Evolutionary conservation across 2,329 filamentous ascomycete species (phyloP), one percentile per base, ranked within the genome.

Genomic region (Ophiosphaerella herpotricha): DNA sequence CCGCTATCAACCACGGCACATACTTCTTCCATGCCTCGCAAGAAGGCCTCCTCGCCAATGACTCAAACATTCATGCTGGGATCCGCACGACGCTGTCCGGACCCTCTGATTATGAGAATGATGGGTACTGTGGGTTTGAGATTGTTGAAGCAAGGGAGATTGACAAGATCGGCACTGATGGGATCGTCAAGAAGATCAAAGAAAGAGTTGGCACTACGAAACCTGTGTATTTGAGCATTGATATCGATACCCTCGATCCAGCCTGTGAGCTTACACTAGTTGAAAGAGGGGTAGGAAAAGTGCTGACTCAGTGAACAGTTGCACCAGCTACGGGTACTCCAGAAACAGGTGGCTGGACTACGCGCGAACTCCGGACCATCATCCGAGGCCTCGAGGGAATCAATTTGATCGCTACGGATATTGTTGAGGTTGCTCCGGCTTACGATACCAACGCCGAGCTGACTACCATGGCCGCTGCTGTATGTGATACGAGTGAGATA

Each of bases 201-300:
- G 85, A 90, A 3, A 80, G 89, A 21, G 88, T 95, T 14, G 89
- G 89, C 7, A 87, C 85, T 18, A 80, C 81, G 46, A 86, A 85
- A 53, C 90, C 90, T 0, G 88, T 94, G 0, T 95, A 95, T 67
- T 75, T 95, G 29, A 89, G 85, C 6, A 86, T 95, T 39, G 91
- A 96, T 67, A 96, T 96, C 62, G 91, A 96, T 67, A 91, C 90
- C 0, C 78, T 96, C 3, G 91, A 96, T 68, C 91, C 91, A 7
- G 89, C 89, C 5, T 93, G 82, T 85, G 71, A 71, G 81, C 75
- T 24, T 18, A 8, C 12, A 34, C 5, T 34, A 13, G 4, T 35
- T 26, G 7, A n/a, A 18, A 38, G 2, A 3, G 13, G 1, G 16
- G 1, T 11, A 14, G 1, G 13, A 9, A 13, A 34, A 2, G 8